Conservation (phyloP, 1,284 basidiomycete genomes). For the Flammula alnicola region DNA sequence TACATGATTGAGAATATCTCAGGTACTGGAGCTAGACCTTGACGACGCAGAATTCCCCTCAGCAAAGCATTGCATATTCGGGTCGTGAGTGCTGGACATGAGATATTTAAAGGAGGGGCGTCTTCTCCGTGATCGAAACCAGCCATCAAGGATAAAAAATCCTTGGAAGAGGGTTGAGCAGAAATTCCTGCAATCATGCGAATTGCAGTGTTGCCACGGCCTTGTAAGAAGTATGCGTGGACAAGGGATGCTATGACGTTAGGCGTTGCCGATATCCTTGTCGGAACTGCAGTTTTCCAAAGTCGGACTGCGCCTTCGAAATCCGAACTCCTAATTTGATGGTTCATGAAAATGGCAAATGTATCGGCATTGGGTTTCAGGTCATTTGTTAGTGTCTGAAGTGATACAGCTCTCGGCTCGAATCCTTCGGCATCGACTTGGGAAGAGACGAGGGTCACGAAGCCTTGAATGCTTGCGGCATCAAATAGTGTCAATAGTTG, state of each 20-base stretch:
- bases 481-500: conserved; percentile 56
- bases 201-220: conserved; percentile 36
- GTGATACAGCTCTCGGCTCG: neutral
- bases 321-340: conserved; percentile 51
- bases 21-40: conserved; percentile 51
- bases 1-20: conserved; percentile 59
- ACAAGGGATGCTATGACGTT: conserved; percentile 57
- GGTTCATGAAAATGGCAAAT: conserved; percentile 67
- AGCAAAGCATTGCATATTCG: conserved; percentile 65
- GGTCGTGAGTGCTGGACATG: conserved; percentile 45
- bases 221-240: conserved; percentile 54
- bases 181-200: conserved; percentile 45
- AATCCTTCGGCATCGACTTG: neutral
- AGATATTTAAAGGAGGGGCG: conserved; percentile 37
- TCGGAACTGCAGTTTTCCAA: conserved; percentile 50
- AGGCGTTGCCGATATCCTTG: conserved; percentile 50
- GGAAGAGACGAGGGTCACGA: conserved; percentile 15
- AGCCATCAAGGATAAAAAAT: conserved; percentile 19
- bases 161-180: conserved; percentile 18
- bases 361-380: conserved; percentile 59
- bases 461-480: conserved; percentile 19
- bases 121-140: conserved; percentile 14
- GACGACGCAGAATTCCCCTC: conserved; percentile 47
- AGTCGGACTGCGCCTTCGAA: conserved; percentile 50
- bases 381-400: conserved; percentile 2